Evolutionary conservation across 192 early-diverging fungal species (phyloP).

Genomic region (Gamsiella multidivaricata): DNA sequence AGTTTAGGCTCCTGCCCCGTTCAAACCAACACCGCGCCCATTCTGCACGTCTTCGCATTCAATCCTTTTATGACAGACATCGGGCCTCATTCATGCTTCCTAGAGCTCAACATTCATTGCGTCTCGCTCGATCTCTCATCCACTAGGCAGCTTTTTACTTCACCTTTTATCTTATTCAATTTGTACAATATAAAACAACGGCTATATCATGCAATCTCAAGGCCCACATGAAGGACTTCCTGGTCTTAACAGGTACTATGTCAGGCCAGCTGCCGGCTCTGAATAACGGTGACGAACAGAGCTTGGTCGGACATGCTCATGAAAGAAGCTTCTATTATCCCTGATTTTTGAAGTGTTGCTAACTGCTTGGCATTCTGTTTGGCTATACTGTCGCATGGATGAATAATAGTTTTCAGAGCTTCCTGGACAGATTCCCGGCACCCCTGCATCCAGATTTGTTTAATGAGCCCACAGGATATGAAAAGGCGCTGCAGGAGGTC

Average conservation of each 20-base stretch:
- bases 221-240: constrained; percentile 31
- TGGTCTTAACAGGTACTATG: constrained; percentile 32
- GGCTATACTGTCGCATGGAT: background rate
- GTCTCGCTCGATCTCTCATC: no score
- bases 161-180: background rate
- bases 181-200: background rate
- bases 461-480: constrained; percentile 56
- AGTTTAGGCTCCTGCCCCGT: no score
- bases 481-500: constrained; percentile 61
- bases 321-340: no score
- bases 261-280: background rate
- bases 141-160: background rate
- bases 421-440: constrained; percentile 48
- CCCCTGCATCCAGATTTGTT: constrained; percentile 46
- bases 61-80: background rate
- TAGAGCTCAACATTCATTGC: background rate
- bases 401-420: constrained; percentile 38
- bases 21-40: no score
- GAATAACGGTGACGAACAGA: background rate
- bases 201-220: constrained; percentile 13
- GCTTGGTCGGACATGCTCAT: no score
- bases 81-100: constrained; percentile 6
- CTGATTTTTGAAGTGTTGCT: background rate
- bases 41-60: background rate
- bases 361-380: background rate